Evolutionary conservation across 1,284 basidiomycete genomes (phyloP), one percentile per base, ranked within the genome.

Genomic region (Cystobasidium sp.): DNA sequence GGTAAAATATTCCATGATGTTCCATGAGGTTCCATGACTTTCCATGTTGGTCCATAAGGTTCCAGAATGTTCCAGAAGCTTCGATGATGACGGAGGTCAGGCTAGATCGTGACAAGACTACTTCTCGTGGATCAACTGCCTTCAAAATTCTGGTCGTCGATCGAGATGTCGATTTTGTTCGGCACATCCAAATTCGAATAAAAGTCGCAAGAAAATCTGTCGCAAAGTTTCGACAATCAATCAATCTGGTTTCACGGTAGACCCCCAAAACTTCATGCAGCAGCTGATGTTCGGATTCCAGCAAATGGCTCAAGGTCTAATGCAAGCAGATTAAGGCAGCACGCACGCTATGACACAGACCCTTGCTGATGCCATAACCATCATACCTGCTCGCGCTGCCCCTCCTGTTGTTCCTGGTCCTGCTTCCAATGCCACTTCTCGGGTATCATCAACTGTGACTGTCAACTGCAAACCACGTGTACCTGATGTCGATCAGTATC

Each of bases 161-260:
- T 53, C 51, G n/a, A 53, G 22, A n/a, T 53, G 9, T n/a, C 51
- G 51, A 53, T 53, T 9, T 53, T 20, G 51, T 53, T 53, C 22
- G 51, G 51, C 8, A n/a, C 51, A 22, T 22, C 18, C 6, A 16
- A 53, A 53, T n/a, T n/a, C 22, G 18, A 22, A 53, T 53, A 53
- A 22, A 8, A 53, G 6, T n/a, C 18, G 18, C 51, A 7, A 7
- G 6, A 6, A 8, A n/a, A 9, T n/a, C 18, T 9, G 22, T 53
- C 18, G n/a, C n/a, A n/a, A 20, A 53, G n/a, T 53, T n/a, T 16
- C 18, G 8, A 6, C 18, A 20, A 7, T 53, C 9, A 16, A 53
- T n/a, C 9, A 53, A 24, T 6, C 53, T 24, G 8, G 22, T 31
- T 10, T 16, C 22, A 6, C 53, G 24, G 7, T 55, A 20, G 53